Conservation (phyloP, 495 filamentous ascomycete genomes). For the Penicillium ochrochloron region DNA sequence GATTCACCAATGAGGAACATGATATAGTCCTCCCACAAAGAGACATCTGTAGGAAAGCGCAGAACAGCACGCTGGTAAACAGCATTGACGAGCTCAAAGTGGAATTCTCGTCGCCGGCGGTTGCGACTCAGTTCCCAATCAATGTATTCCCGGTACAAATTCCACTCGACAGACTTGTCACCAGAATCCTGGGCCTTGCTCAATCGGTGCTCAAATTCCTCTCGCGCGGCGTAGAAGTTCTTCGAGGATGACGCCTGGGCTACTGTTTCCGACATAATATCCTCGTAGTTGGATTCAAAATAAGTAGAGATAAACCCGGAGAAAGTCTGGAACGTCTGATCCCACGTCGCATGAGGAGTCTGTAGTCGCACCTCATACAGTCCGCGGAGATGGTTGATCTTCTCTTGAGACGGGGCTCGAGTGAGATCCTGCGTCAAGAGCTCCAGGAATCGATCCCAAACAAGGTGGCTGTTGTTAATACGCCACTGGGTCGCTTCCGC, state of each 20-base stretch:
- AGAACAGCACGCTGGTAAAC: conserved; percentile 78
- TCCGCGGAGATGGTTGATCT: conserved; percentile 65
- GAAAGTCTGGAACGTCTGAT: conserved; percentile 80
- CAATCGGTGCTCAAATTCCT: conserved; percentile 72
- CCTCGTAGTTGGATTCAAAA: conserved; percentile 75
- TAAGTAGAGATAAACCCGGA: conserved; percentile 81
- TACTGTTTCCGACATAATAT: conserved; percentile 74
- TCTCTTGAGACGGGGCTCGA: conserved; percentile 58
- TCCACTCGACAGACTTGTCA: conserved; percentile 61
- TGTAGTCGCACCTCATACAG: conserved; percentile 76
- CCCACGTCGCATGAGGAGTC: conserved; percentile 83
- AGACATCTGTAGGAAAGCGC: conserved; percentile 69
- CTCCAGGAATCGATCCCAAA: conserved; percentile 84
- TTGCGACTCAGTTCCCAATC: conserved; percentile 76
- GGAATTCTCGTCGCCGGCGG: conserved; percentile 56
- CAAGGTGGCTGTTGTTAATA: conserved; percentile 79
- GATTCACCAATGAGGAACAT: conserved; percentile 66
- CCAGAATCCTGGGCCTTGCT: conserved; percentile 59
- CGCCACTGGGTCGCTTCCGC: conserved; percentile 79
- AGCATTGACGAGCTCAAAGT: conserved; percentile 67
- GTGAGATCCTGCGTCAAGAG: conserved; percentile 64
- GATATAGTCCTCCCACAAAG: conserved; percentile 80
- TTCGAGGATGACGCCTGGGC: conserved; percentile 69
- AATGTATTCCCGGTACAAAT: conserved; percentile 73
- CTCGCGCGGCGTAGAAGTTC: conserved; percentile 67